Evolutionary conservation across 2,329 filamentous ascomycete species (phyloP).

Genomic region (Pseudovirgaria hyperparasitica): DNA sequence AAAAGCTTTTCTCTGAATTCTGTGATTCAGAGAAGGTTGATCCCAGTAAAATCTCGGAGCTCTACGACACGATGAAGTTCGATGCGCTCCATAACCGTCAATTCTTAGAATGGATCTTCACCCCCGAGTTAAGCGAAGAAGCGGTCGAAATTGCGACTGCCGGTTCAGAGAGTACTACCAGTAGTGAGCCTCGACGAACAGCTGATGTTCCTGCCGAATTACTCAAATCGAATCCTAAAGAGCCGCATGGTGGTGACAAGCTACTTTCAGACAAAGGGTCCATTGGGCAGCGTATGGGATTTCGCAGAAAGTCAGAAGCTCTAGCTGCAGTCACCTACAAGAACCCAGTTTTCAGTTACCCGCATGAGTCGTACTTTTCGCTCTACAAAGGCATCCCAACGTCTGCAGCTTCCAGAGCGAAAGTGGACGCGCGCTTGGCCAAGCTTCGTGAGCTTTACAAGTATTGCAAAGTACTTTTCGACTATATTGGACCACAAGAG

Average conservation of each 20-base stretch:
- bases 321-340: conserved; percentile 11
- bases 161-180: conserved; percentile 12
- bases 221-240: conserved; percentile 16
- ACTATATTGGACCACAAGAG: conserved; percentile 96
- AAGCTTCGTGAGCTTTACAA: conserved; percentile 89
- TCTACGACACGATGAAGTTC: conserved; percentile 99
- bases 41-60: conserved; percentile 94
- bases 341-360: conserved; percentile 14
- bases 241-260: conserved; percentile 1
- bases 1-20: conserved; percentile 95
- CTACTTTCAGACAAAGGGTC: conserved; percentile 17
- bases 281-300: conserved; percentile 35
- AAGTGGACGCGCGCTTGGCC: conserved; percentile 72
- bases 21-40: conserved; percentile 96
- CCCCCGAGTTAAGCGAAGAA: conserved; percentile 63
- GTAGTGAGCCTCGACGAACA: conserved; percentile 20
- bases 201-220: conserved; percentile 13
- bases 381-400: conserved; percentile 63
- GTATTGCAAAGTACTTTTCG: conserved; percentile 86
- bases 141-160: conserved; percentile 29
- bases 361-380: conserved; percentile 66
- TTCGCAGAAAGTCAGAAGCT: conserved; percentile 38
- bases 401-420: conserved; percentile 47
- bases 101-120: conserved; percentile 96
- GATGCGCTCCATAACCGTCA: conserved; percentile 93